These are phyloP conservation scores for Mycena metata DNA, from an alignment of 768 basidiomycete species.

Conservation along the genomic window DNA sequence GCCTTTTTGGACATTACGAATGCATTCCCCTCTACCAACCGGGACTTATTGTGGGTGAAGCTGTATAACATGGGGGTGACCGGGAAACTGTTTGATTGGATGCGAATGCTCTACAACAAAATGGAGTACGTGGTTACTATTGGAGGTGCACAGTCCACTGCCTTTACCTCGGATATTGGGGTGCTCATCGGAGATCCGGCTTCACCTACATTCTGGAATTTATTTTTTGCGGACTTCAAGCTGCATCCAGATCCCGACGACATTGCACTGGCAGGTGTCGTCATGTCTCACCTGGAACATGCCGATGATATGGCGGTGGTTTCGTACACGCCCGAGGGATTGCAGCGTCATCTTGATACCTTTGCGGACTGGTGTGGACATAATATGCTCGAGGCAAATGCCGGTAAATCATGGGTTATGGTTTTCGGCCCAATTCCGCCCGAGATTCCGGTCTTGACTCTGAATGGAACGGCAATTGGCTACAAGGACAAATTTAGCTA, in stretches of 20 bases:
- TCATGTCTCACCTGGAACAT: neutral
- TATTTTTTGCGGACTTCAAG: neutral
- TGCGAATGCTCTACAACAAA: neutral
- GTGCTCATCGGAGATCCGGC: constrained; percentile 2
- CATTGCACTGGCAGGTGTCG: neutral
- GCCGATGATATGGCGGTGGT: too few relatives aligned
- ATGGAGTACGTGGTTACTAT: neutral
- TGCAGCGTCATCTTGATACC: neutral
- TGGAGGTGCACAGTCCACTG: neutral
- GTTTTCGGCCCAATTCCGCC: neutral
- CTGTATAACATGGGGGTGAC: constrained; percentile 26
- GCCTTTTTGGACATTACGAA: constrained; percentile 43
- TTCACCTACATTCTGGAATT: neutral
- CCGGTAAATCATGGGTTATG: neutral
- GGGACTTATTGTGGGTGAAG: constrained; percentile 41
- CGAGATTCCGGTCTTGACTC: neutral
- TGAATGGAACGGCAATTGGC: neutral
- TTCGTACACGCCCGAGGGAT: neutral
- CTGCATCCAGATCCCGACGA: constrained; percentile 2
- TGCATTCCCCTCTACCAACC: constrained; percentile 43
- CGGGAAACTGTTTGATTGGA: too few relatives aligned
- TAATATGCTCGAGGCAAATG: neutral
- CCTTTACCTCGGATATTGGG: neutral
- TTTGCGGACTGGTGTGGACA: neutral
- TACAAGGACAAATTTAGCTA: constrained; percentile 3